A percentile compares a stretch with the other conserved stretches of the same genome.
Evolutionary conservation across 2,329 filamentous ascomycete species (phyloP).

Genomic region (Septoria linicola): DNA sequence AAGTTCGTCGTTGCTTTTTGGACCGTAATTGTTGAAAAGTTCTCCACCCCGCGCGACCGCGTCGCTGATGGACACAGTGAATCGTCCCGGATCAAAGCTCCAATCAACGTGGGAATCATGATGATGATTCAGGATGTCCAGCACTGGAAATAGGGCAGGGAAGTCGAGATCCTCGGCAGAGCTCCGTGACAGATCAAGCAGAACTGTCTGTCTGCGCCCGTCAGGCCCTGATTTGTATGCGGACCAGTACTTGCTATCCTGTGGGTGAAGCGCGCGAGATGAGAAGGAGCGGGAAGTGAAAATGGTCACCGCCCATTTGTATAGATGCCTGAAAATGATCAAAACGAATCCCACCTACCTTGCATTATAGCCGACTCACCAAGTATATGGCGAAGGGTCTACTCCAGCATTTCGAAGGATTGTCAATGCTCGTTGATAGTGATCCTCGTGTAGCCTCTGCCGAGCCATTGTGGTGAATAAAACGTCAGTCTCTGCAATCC

Average conservation of each 20-base stretch:
- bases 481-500: constrained; percentile 40
- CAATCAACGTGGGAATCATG: constrained; percentile 50
- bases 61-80: constrained; percentile 42
- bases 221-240: constrained; percentile 35
- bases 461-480: constrained; percentile 35
- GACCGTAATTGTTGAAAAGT: constrained; percentile 55
- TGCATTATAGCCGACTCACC: constrained; percentile 37
- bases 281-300: constrained; percentile 54
- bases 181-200: constrained; percentile 37
- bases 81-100: constrained; percentile 43
- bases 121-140: constrained; percentile 53
- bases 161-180: constrained; percentile 40
- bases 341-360: constrained; percentile 33
- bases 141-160: constrained; percentile 50
- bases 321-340: constrained; percentile 44
- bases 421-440: constrained; percentile 38
- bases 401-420: constrained; percentile 35
- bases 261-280: constrained; percentile 39
- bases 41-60: constrained; percentile 41
- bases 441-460: constrained; percentile 38
- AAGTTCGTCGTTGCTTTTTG: constrained; percentile 54
- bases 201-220: constrained; percentile 35
- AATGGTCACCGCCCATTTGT: constrained; percentile 53
- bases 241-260: constrained; percentile 40
- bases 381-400: constrained; percentile 41